Conservation (phyloP, 2,329 filamentous ascomycete species). For the Thelonectria blattea region DNA sequence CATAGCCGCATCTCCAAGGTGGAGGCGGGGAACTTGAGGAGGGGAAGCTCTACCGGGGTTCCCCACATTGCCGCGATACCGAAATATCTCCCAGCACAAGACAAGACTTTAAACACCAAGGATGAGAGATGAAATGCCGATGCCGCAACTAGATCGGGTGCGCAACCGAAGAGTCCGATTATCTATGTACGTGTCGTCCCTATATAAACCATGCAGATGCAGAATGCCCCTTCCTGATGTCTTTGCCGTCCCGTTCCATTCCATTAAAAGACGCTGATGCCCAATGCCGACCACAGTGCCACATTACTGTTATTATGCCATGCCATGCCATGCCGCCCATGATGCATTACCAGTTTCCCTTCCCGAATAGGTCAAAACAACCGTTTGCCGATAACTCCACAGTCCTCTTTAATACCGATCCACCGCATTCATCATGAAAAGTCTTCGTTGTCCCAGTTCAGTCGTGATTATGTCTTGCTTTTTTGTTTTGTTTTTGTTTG, state of each 20-base stretch:
- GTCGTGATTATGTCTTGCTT: background rate
- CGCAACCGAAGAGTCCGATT: background rate
- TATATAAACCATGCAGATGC: background rate
- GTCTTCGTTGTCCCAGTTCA: background rate
- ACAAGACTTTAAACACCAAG: background rate
- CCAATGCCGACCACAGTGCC: background rate
- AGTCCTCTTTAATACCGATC: slow-evolving; percentile 2
- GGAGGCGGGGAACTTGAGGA: slow-evolving; percentile 13
- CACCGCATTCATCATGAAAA: slow-evolving; percentile 15
- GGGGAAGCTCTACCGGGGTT: slow-evolving; percentile 23
- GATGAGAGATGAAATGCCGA: background rate
- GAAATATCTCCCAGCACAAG: slow-evolving; percentile 24
- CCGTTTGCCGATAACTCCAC: slow-evolving; percentile 12
- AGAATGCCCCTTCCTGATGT: background rate
- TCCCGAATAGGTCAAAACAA: slow-evolving; percentile 18
- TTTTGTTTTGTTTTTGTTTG: background rate
- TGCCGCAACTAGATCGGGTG: background rate
- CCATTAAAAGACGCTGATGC: background rate
- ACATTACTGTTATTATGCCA: background rate
- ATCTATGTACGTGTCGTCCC: background rate
- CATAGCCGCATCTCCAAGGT: background rate
- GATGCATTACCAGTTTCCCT: slow-evolving; percentile 6
- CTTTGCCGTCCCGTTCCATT: background rate
- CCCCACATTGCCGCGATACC: slow-evolving; percentile 25
- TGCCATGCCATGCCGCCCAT: background rate